Conservation (phyloP, 805 yeast species). For the Lipomyces sp. region DNA sequence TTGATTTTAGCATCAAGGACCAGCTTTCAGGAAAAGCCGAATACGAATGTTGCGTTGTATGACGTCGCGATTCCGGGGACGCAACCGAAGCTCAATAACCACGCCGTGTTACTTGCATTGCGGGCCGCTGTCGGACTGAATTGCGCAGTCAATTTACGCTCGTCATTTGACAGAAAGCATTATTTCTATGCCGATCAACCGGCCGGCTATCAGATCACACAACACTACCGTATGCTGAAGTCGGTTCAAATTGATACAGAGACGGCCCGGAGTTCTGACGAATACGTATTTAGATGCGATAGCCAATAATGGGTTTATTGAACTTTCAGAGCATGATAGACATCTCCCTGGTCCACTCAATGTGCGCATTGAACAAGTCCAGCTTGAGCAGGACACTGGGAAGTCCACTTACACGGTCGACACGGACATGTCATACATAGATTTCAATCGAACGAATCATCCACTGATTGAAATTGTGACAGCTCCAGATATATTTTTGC, state of each 20-base stretch:
- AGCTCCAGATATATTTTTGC: conserved; percentile 70
- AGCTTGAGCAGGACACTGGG: conserved; percentile 76
- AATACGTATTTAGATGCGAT: conserved; percentile 50
- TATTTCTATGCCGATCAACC: conserved; percentile 97
- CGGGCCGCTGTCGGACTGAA: conserved; percentile 70
- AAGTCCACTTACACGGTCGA: conserved; percentile 21
- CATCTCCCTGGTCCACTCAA: conserved; percentile 36
- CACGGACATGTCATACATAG: conserved; percentile 49
- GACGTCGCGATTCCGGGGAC: conserved; percentile 92
- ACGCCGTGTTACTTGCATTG: conserved; percentile 67
- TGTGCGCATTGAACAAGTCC: conserved; percentile 68
- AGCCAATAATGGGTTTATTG: conserved; percentile 62
- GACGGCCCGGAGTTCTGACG: not conserved
- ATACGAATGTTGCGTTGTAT: conserved; percentile 66
- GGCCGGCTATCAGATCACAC: conserved; percentile 92
- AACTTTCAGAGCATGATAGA: conserved; percentile 53
- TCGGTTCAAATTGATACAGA: not conserved
- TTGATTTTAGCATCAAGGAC: conserved; percentile 40
- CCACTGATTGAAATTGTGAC: conserved; percentile 92
- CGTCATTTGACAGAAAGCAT: conserved; percentile 88
- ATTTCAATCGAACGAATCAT: conserved; percentile 77
- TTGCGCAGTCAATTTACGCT: conserved; percentile 51
- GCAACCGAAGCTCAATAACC: conserved; percentile 75
- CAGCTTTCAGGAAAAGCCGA: conserved; percentile 51
- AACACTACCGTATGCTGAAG: conserved; percentile 53